A percentile compares a stretch with the other conserved stretches of the same genome.
These are phyloP conservation scores for Kodamaea neixiangensis DNA, from an alignment of 805 yeast species.

Conservation along the genomic window DNA sequence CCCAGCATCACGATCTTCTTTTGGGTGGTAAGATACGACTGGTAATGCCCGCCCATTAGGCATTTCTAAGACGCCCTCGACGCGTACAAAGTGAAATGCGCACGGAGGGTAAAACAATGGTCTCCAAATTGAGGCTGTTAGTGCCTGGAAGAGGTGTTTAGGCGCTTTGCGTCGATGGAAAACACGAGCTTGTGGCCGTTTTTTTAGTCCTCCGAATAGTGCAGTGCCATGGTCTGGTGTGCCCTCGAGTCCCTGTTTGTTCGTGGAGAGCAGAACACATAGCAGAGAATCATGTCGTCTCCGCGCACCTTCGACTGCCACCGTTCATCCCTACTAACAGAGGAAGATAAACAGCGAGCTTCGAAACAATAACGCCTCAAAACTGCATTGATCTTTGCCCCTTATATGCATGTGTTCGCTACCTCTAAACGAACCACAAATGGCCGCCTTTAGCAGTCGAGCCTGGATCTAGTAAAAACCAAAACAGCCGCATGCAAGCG, in stretches of 20 bases:
- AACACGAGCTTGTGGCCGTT: neutral
- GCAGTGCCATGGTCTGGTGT: too few species aligned
- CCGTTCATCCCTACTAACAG: neutral
- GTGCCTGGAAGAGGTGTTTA: neutral
- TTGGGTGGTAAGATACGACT: neutral
- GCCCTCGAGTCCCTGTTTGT: too few species aligned
- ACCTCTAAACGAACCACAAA: conserved; percentile 1
- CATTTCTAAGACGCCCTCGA: neutral
- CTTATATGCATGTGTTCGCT: conserved; percentile 1
- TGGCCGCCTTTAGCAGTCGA: neutral
- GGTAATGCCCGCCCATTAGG: neutral
- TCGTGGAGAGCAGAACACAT: too few species aligned
- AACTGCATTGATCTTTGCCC: neutral
- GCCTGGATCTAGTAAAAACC: neutral
- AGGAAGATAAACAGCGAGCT: neutral
- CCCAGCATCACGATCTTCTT: neutral
- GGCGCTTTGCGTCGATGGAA: neutral
- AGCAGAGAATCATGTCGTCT: too few species aligned
- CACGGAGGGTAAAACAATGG: neutral
- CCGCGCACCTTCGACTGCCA: too few species aligned
- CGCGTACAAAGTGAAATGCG: neutral
- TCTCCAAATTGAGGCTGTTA: neutral
- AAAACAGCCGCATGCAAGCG: conserved; percentile 3
- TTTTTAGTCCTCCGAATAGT: neutral
- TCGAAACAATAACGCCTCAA: neutral